Base-by-base conservation (phyloP, 2,329 filamentous ascomycete genomes). In the Talaromyces albobiverticillius region DNA sequence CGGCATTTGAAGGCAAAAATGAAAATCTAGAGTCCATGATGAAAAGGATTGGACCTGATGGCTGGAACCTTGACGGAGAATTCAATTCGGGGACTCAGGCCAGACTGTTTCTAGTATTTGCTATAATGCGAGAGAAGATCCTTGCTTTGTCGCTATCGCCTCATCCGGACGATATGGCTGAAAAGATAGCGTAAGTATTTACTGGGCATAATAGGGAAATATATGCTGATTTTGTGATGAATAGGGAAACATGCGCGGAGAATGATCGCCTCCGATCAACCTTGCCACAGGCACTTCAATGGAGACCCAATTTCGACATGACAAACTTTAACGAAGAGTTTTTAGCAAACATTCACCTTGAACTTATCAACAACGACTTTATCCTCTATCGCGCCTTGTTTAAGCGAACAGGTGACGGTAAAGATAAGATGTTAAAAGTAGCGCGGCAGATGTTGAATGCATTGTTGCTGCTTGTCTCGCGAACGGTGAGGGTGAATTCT, bases 121-220 rank as follows among this genome's bases (percentile, higher is more conserved):
- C 46, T 22, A 36, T 22, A 14, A 46, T 55, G n/a, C 40, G 53
- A 13, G 53, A 55, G 26, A 50, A 51, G 10, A 40, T 51, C 11
- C 42, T 55, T n/a, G 53, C 42, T 29, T 10, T 55, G 36, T 51
- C 41, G 5, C 31, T 55, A 16, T 49, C 46, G 13, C 46, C 46
- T 3, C 46, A 49, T 49, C 16, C 20, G 25, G 46, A 36, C n/a
- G 34, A 49, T n/a, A 40, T 26, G 31, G 46, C 34, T 16, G 32
- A 26, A 22, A 49, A 29, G 26, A 38, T 49, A 25, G 23, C 26
- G 46, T 49, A 29, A 26, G 20, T n/a, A 16, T 29, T 13, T 26
- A 4, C 16, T 20, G 9, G 14, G 20, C 3, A 4, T n/a, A 11
- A 29, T 23, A 23, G 18, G 11, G 16, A 18, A 42, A n/a, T 5